Evolutionary conservation across 306 rosid species (phyloP).

Genomic region (Begonia peltatifolia): DNA sequence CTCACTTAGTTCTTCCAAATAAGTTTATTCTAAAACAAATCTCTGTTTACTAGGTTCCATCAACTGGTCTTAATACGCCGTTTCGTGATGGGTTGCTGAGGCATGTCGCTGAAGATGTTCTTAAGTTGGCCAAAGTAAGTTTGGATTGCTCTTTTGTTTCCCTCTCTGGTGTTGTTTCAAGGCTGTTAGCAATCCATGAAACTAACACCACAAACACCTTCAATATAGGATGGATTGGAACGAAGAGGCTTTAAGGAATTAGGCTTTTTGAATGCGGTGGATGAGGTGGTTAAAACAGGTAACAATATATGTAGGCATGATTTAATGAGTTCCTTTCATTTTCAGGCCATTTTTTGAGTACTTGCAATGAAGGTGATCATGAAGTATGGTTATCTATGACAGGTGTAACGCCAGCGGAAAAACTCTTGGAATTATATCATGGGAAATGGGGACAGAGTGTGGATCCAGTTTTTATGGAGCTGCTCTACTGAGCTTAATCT

Average conservation of each 20-base stretch:
- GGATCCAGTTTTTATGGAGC: conserved; percentile 83
- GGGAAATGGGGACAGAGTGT: conserved; percentile 77
- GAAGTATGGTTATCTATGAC: conserved; percentile 8
- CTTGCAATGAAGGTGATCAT: not conserved
- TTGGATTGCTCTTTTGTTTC: conserved; percentile 2
- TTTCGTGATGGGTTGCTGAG: conserved; percentile 84
- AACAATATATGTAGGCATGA: conserved; percentile 1
- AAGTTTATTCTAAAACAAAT: too few relatives aligned
- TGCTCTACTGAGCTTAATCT: conserved; percentile 55
- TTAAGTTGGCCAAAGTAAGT: conserved; percentile 66
- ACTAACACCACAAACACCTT: conserved; percentile 2
- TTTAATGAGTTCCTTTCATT: not conserved
- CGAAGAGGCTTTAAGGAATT: conserved; percentile 89
- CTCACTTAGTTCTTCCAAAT: too few relatives aligned
- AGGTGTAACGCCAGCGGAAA: conserved; percentile 93
- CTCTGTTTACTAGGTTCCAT: conserved; percentile 47
- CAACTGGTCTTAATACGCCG: conserved; percentile 75
- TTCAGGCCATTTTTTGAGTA: not conserved
- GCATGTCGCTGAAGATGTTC: conserved; percentile 86
- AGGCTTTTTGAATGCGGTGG: conserved; percentile 81
- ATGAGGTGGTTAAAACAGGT: conserved; percentile 90
- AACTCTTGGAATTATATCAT: conserved; percentile 61
- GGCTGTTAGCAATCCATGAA: not conserved
- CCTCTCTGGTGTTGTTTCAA: too few relatives aligned
- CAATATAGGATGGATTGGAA: conserved; percentile 76